phyloP scores from a whole-genome alignment of 169 alveolate genomes.

The Prorocentrum cordatum region DNA sequence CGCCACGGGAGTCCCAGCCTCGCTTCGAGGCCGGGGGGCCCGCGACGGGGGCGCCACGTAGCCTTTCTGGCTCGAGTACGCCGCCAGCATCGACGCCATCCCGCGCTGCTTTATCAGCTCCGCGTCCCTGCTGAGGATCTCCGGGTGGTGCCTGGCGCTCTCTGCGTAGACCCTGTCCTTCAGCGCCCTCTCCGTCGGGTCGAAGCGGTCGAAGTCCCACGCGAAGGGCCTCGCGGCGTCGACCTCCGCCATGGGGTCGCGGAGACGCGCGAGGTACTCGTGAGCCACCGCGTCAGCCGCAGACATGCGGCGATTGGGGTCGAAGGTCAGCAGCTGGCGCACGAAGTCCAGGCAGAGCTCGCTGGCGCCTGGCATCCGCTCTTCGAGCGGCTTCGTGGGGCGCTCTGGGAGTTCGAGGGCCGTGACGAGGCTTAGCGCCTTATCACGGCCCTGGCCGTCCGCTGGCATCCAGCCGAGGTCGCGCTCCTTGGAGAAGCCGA shows the following conservation, averaged over 20 bases:
- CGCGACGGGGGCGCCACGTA: too few species aligned
- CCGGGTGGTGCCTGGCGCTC: constrained; percentile 57
- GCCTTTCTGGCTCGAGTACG: too few species aligned
- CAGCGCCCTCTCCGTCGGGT: constrained; percentile 35
- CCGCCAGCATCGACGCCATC: too few species aligned
- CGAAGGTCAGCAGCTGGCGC: constrained; percentile 78
- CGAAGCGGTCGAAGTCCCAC: constrained; percentile 57
- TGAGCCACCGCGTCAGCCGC: constrained; percentile 84
- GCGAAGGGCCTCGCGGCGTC: constrained; percentile 46
- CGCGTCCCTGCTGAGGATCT: too few species aligned
- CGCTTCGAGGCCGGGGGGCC: too few species aligned
- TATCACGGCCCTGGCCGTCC: neutral
- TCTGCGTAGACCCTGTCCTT: constrained; percentile 63
- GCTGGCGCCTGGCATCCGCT: constrained; percentile 78
- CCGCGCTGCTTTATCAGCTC: too few species aligned
- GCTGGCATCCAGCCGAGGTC: constrained; percentile 53
- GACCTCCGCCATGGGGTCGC: constrained; percentile 22
- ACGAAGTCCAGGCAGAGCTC: constrained; percentile 82
- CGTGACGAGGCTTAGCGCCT: too few species aligned
- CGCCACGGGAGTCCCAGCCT: too few species aligned
- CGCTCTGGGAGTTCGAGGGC: constrained; percentile 2
- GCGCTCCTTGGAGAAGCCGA: constrained; percentile 29
- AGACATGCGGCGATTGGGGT: constrained; percentile 83
- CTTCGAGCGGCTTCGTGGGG: too few species aligned
- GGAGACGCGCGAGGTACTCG: constrained; percentile 76